These are phyloP conservation scores for Sisymbrium altissimum DNA, from an alignment of 345 rosid species.

Conservation along the genomic window DNA sequence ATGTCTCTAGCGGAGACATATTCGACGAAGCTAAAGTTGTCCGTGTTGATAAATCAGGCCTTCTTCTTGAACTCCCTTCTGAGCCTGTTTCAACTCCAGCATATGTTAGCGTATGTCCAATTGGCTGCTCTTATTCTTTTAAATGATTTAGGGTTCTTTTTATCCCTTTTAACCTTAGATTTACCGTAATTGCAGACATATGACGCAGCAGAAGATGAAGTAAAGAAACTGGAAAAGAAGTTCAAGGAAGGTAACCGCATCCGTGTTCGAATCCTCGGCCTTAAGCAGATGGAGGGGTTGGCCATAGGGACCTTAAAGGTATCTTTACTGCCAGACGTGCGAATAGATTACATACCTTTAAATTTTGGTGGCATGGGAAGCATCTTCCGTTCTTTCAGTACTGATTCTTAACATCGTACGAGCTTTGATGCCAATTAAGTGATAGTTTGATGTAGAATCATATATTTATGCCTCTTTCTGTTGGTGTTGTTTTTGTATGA, in stretches of 20 bases:
- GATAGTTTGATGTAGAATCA: conserved; percentile 4
- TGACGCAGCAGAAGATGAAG: conserved; percentile 85
- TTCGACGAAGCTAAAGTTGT: conserved; percentile 79
- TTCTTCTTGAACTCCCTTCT: conserved; percentile 86
- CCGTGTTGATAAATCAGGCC: conserved; percentile 80
- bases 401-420: background rate
- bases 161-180: conserved; percentile 20
- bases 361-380: background rate
- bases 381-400: background rate
- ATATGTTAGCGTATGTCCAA: conserved; percentile 70
- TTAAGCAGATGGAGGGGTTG: conserved; percentile 89
- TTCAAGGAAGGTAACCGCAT: conserved; percentile 69
- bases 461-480: conserved; percentile 7
- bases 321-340: conserved; percentile 10
- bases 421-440: background rate
- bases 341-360: background rate
- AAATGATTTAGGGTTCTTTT: background rate
- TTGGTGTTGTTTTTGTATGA: conserved; percentile 26
- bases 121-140: conserved; percentile 1
- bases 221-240: conserved; percentile 67
- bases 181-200: conserved; percentile 48
- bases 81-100: conserved; percentile 60
- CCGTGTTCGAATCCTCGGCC: conserved; percentile 85
- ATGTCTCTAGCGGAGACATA: conserved; percentile 65
- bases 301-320: conserved; percentile 92